A percentile compares a stretch with the other conserved stretches of the same genome.
Evolutionary conservation across 2,329 filamentous ascomycete genomes (phyloP).

Genomic region (Purpureocillium lavendulum): DNA sequence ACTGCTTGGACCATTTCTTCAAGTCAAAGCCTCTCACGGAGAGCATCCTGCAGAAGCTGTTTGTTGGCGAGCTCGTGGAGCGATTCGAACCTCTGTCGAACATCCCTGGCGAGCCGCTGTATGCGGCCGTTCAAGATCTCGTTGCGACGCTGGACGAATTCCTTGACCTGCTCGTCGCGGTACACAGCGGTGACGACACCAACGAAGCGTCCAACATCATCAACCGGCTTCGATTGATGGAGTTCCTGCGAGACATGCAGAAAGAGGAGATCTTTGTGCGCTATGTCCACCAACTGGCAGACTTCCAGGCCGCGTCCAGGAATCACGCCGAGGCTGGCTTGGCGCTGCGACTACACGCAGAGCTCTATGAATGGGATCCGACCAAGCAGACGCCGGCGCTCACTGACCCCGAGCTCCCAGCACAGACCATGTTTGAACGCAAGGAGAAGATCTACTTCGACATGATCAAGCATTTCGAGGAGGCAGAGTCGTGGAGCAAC

Average conservation of each 20-base stretch:
- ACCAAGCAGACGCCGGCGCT: constrained; percentile 57
- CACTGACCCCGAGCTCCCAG: constrained; percentile 66
- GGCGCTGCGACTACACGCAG: constrained; percentile 81
- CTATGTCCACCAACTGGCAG: constrained; percentile 86
- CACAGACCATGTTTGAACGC: constrained; percentile 82
- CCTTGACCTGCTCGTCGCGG: constrained; percentile 80
- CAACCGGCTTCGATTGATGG: constrained; percentile 85
- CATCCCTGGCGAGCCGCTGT: constrained; percentile 63
- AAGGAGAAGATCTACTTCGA: constrained; percentile 89
- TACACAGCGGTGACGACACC: constrained; percentile 66
- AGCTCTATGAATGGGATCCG: constrained; percentile 87
- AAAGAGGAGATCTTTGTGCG: constrained; percentile 95
- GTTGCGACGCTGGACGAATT: constrained; percentile 84
- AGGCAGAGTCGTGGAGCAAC: constrained; percentile 88
- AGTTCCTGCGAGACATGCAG: constrained; percentile 92
- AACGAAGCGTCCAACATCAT: constrained; percentile 77
- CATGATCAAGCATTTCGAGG: constrained; percentile 92
- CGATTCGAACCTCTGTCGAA: constrained; percentile 66
- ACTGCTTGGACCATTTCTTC: constrained; percentile 83
- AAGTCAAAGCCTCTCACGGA: constrained; percentile 83
- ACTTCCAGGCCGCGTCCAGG: constrained; percentile 64
- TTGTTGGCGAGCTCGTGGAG: constrained; percentile 75
- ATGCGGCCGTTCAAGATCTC: constrained; percentile 67
- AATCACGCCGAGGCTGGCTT: constrained; percentile 85
- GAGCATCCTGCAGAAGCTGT: constrained; percentile 84